Conservation (phyloP, 1,139 yeast genomes). For the Magnusiomyces fungicola region DNA sequence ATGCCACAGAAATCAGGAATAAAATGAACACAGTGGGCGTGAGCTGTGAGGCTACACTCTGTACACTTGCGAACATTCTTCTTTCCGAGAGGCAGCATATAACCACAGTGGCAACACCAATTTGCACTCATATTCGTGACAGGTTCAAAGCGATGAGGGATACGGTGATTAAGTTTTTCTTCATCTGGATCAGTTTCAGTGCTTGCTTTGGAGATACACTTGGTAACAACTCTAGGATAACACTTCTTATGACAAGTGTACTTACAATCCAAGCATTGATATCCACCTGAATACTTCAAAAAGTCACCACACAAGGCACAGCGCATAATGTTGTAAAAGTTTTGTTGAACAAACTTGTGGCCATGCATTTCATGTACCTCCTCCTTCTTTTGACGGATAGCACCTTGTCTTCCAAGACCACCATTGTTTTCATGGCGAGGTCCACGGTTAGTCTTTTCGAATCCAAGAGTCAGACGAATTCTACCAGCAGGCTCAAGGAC, state of each 20-base stretch:
- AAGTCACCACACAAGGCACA: slow-evolving; percentile 97
- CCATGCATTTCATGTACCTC: slow-evolving; percentile 95
- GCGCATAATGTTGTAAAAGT: slow-evolving; percentile 91
- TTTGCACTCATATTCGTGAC: slow-evolving; percentile 89
- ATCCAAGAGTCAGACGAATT: slow-evolving; percentile 66
- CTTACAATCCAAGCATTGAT: slow-evolving; percentile 92
- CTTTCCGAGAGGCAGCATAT: slow-evolving; percentile 88
- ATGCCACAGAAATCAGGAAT: slow-evolving; percentile 98
- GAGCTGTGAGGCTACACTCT: slow-evolving; percentile 95
- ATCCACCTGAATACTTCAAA: slow-evolving; percentile 78
- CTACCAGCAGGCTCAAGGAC: slow-evolving; percentile 93
- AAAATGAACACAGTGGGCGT: slow-evolving; percentile 82
- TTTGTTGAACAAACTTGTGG: slow-evolving; percentile 92
- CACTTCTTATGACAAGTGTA: slow-evolving; percentile 93
- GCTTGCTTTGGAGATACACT: slow-evolving; percentile 86
- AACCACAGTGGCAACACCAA: slow-evolving; percentile 99
- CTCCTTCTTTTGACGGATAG: slow-evolving; percentile 90
- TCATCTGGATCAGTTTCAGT: slow-evolving; percentile 83
- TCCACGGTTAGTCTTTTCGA: slow-evolving; percentile 57
- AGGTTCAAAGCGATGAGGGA: slow-evolving; percentile 93
- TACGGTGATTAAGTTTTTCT: slow-evolving; percentile 87
- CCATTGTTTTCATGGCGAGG: slow-evolving; percentile 48
- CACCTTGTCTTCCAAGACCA: slow-evolving; percentile 95
- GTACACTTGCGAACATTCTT: slow-evolving; percentile 91
- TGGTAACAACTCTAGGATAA: slow-evolving; percentile 87